Percentiles rank a stretch among this genome's conserved stretches.
phyloP scores from a whole-genome alignment of 1,284 basidiomycete genomes.

The Cutaneotrichosporon cutaneum region DNA sequence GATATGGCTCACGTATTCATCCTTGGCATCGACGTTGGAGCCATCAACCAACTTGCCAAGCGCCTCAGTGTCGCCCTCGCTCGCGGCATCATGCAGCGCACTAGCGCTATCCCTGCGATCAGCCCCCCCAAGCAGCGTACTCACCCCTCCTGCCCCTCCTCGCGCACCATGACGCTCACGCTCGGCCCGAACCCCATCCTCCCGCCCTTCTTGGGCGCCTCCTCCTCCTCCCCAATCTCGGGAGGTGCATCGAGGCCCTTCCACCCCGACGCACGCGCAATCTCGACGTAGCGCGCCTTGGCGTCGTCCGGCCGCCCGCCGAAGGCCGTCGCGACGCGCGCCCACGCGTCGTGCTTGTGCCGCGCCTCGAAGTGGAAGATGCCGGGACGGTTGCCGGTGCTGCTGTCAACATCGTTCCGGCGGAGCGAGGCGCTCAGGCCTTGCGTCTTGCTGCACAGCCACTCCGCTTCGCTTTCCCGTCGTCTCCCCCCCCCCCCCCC shows the following conservation, averaged over 20 bases:
- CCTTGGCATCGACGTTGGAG: slow-evolving; percentile 55
- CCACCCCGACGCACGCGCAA: slow-evolving; percentile 72
- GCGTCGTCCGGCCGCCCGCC: slow-evolving; percentile 43
- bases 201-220: slow-evolving; percentile 25
- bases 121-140: slow-evolving; percentile 12
- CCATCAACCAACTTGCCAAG: slow-evolving; percentile 58
- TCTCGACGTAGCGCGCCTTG: slow-evolving; percentile 63
- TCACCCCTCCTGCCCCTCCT: slow-evolving; percentile 28
- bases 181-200: slow-evolving; percentile 53
- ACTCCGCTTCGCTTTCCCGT: too few species aligned
- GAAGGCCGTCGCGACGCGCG: slow-evolving; percentile 59
- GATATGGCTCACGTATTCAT: slow-evolving; percentile 62
- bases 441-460: too few species aligned
- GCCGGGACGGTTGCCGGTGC: slow-evolving; percentile 66
- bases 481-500: too few species aligned
- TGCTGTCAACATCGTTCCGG: slow-evolving; percentile 24
- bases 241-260: slow-evolving; percentile 14
- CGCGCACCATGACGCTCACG: slow-evolving; percentile 63
- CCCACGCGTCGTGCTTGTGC: slow-evolving; percentile 89
- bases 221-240: slow-evolving; percentile 10
- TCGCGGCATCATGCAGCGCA: slow-evolving; percentile 63
- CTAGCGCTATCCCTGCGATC: not conserved
- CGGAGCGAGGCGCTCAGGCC: not conserved
- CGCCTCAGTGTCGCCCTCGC: slow-evolving; percentile 59
- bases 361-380: slow-evolving; percentile 75